Evolutionary conservation across 106 monocot species (phyloP), one percentile per base, ranked within the genome.

Genomic region (Xerophyta viscosa): DNA sequence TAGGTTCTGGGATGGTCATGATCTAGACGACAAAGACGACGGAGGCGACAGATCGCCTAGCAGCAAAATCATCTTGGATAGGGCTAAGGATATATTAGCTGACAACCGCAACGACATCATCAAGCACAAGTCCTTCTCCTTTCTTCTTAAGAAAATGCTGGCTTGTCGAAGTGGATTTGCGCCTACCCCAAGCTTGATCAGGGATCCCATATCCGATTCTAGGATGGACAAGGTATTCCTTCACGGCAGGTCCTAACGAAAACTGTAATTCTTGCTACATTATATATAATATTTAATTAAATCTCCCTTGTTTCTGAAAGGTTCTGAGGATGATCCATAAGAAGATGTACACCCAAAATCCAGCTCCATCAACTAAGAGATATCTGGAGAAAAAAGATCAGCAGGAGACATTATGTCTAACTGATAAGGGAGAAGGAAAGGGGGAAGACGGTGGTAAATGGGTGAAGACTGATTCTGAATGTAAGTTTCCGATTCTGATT

Each of bases 401-500:
- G 0, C 23, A 25, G 17, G 65, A 71, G 20, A 66, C 56, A 47
- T 57, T 21, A 21, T 25, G 24, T 1, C 20, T 24, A 9, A 30
- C 31, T 2, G 61, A 79, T 0, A 33, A 70, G 21, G 44, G 62
- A 41, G 61, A 61, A 31, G 61, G 64, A 29, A 70, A 57, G 51
- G 54, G 27, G 28, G 66, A 71, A 17, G 69, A 80, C 17, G 27
- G 63, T 21, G 55, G 69, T 30, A 80, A 71, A 74, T 90, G 89
- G 89, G 77, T 84, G 15, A 84, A 71, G 19, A 90, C 89, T 12
- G 89, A 90, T 77, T 90, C 89, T 18, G 89, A 90, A 30, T 90
- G 89, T 90, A 66, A 80, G 89, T 66, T n/a, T n/a, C n/a, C n/a
- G n/a, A n/a, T n/a, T n/a, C n/a, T n/a, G n/a, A n/a, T n/a, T n/a